Percentiles rank a stretch among this genome's conserved stretches.
Evolutionary conservation across 331 rosid genomes (phyloP).

Genomic region (Saraca asoca): DNA sequence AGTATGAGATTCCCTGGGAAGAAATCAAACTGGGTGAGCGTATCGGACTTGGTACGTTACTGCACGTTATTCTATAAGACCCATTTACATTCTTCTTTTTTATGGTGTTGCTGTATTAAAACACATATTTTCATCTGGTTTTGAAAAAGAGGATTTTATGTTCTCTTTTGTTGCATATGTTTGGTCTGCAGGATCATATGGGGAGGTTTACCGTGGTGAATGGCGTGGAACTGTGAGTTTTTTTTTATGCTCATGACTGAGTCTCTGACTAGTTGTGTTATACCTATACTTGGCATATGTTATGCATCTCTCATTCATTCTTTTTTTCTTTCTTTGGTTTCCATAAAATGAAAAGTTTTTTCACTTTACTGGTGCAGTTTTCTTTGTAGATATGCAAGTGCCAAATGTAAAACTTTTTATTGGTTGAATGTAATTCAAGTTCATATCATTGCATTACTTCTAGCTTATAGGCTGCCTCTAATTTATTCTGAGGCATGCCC

Average conservation of each 20-base stretch:
- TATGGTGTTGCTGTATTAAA: conserved; percentile 22
- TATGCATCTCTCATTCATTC: conserved; percentile 13
- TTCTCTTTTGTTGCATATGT: conserved; percentile 32
- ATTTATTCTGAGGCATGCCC: conserved; percentile 10
- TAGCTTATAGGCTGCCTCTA: background rate
- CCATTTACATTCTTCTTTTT: conserved; percentile 30
- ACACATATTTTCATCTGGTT: conserved; percentile 28
- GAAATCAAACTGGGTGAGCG: conserved; percentile 94
- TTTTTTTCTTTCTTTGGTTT: background rate
- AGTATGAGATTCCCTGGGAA: conserved; percentile 88
- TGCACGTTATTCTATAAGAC: conserved; percentile 40
- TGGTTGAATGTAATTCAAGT: conserved; percentile 15
- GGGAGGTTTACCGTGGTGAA: conserved; percentile 95
- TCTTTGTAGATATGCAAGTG: conserved; percentile 11
- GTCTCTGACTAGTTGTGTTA: conserved; percentile 14
- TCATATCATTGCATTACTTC: conserved; percentile 1
- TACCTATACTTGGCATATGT: conserved; percentile 19
- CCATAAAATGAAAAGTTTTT: conserved; percentile 24
- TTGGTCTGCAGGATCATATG: conserved; percentile 80
- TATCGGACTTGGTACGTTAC: conserved; percentile 87
- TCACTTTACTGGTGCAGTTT: conserved; percentile 25
- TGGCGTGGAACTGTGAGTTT: conserved; percentile 97
- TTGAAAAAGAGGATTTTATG: conserved; percentile 13
- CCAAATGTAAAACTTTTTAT: background rate
- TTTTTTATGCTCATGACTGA: conserved; percentile 35